phyloP scores from a whole-genome alignment of 495 filamentous ascomycete genomes.

The Trypethelium eluteriae region DNA sequence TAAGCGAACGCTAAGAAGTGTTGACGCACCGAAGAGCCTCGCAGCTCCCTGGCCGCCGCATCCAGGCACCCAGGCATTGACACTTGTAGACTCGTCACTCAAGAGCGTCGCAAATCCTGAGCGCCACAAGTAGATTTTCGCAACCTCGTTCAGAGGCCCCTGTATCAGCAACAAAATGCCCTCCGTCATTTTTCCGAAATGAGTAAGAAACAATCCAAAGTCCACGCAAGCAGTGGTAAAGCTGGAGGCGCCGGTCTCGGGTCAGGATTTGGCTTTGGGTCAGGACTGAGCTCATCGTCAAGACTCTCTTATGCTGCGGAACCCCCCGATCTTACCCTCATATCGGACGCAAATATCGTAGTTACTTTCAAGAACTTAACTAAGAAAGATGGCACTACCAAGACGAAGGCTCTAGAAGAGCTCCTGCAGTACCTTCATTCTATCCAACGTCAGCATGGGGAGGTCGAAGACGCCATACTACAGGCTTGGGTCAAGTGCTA shows the following conservation, averaged over 20 bases:
- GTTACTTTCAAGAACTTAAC: constrained; percentile 85
- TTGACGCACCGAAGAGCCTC: not conserved
- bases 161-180: not conserved
- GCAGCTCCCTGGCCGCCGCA: no score
- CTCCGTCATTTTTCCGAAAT: constrained; percentile 29
- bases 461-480: constrained; percentile 66
- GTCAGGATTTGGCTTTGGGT: constrained; percentile 29
- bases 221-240: constrained; percentile 64
- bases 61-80: no score
- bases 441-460: constrained; percentile 41
- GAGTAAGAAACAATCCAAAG: constrained; percentile 61
- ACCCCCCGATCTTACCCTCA: constrained; percentile 68
- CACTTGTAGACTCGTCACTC: no score
- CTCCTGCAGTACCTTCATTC: constrained; percentile 56
- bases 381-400: constrained; percentile 90
- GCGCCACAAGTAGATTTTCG: not conserved
- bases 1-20: not conserved
- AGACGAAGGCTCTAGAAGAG: constrained; percentile 87
- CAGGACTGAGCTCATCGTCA: constrained; percentile 46
- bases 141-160: not conserved
- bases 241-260: constrained; percentile 35
- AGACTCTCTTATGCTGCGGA: constrained; percentile 76
- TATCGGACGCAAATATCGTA: constrained; percentile 71
- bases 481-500: constrained; percentile 87
- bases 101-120: no score